Evolutionary conservation across 106 monocot species (phyloP).

Genomic region (Allium cepa): DNA sequence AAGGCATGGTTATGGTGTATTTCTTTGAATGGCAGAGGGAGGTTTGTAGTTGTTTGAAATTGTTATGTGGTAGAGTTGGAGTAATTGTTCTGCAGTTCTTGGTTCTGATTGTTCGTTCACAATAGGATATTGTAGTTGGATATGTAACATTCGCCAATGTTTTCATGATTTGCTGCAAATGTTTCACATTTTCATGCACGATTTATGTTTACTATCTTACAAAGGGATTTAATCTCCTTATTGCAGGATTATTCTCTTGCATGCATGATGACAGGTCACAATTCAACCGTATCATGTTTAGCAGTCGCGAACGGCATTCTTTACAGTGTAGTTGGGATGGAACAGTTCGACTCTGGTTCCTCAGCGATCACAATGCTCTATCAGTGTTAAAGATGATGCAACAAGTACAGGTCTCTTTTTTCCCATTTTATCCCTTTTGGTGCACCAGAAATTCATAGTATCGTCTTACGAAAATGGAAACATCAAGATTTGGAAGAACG

Average conservation of each 20-base stretch:
- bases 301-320: conserved; percentile 59
- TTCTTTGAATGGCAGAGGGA: no score
- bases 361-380: conserved; percentile 67
- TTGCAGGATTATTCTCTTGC: conserved; percentile 60
- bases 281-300: conserved; percentile 77
- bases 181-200: no score
- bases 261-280: conserved; percentile 78
- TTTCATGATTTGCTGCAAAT: no score
- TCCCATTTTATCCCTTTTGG: conserved; percentile 65
- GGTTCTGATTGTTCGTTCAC: no score
- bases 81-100: no score
- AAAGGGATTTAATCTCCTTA: no score
- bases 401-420: conserved; percentile 12
- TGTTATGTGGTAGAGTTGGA: no score
- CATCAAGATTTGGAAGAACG: conserved; percentile 88
- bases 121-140: no score
- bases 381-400: conserved; percentile 45
- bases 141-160: no score
- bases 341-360: conserved; percentile 77
- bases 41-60: no score
- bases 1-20: no score
- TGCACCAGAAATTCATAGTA: conserved; percentile 23
- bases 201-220: no score
- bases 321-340: conserved; percentile 99
- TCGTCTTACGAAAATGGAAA: conserved; percentile 77